Percentiles rank a stretch among this genome's conserved stretches.
Evolutionary conservation across 2,329 filamentous ascomycete genomes (phyloP).

Genomic region (Parastagonospora avenae): DNA sequence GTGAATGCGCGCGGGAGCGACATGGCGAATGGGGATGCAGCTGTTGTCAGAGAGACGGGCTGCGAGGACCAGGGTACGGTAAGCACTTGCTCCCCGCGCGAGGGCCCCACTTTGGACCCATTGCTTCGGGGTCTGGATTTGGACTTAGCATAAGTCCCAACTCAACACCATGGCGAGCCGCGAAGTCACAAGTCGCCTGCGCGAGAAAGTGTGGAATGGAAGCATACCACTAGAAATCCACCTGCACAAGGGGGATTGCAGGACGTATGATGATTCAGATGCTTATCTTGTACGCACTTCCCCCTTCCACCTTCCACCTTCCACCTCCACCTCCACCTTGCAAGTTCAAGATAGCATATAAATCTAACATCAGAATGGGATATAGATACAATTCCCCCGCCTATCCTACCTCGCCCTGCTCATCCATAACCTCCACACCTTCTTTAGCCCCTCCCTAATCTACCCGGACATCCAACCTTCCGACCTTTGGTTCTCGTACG

Average conservation of each 20-base stretch:
- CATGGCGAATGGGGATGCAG: constrained; percentile 8
- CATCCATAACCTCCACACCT: constrained; percentile 65
- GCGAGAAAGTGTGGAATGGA: constrained; percentile 63
- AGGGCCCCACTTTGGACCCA: not conserved
- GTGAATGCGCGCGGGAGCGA: constrained; percentile 5
- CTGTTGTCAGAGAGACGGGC: constrained; percentile 32
- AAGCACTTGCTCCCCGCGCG: not conserved
- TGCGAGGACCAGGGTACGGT: not conserved
- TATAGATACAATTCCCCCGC: constrained; percentile 64
- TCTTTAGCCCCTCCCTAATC: constrained; percentile 65
- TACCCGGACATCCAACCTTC: constrained; percentile 58
- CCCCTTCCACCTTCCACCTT: too few species aligned
- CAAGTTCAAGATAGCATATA: not conserved
- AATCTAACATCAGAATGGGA: too few species aligned
- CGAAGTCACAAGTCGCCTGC: constrained; percentile 48
- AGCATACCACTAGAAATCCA: constrained; percentile 65
- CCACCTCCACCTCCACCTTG: not conserved
- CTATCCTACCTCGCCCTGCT: constrained; percentile 72
- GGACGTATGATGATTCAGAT: constrained; percentile 64
- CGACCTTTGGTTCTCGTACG: constrained; percentile 68
- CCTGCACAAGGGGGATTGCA: constrained; percentile 63
- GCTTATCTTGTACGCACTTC: constrained; percentile 64
- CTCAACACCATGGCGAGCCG: constrained; percentile 29
- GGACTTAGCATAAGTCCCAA: constrained; percentile 5
- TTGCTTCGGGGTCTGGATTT: constrained; percentile 2